A percentile compares a stretch with the other conserved stretches of the same genome.
phyloP scores from a whole-genome alignment of 805 yeast species.

The Starmerella khaoyaiensis region DNA sequence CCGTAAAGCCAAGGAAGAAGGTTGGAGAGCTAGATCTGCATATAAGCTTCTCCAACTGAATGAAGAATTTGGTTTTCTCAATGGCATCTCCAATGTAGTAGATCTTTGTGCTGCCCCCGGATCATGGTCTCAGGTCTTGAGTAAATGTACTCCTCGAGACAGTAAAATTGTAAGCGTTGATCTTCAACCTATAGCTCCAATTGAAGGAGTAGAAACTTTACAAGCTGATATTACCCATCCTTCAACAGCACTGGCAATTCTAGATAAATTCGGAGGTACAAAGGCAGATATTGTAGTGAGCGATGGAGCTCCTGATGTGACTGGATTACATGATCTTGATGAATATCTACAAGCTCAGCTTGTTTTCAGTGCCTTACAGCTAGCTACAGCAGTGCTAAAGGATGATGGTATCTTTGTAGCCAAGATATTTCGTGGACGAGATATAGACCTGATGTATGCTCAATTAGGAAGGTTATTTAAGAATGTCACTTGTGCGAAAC shows the following conservation, averaged over 20 bases:
- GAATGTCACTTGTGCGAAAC: conserved; percentile 86
- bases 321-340: conserved; percentile 91
- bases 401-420: conserved; percentile 93
- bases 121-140: conserved; percentile 93
- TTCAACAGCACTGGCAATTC: conserved; percentile 59
- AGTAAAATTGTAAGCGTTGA: conserved; percentile 88
- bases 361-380: conserved; percentile 77
- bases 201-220: conserved; percentile 74
- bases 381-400: conserved; percentile 77
- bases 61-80: conserved; percentile 74
- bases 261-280: conserved; percentile 76
- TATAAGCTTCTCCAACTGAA: conserved; percentile 82
- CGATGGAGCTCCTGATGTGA: conserved; percentile 98
- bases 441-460: conserved; percentile 85
- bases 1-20: conserved; percentile 91
- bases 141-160: conserved; percentile 39
- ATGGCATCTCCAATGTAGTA: conserved; percentile 67
- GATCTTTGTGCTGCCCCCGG: conserved; percentile 98
- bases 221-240: conserved; percentile 99
- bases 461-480: conserved; percentile 80
- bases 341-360: conserved; percentile 95
- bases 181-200: conserved; percentile 93
- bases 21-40: conserved; percentile 95
- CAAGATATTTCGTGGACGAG: conserved; percentile 90
- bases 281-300: conserved; percentile 92